Base-by-base conservation (phyloP, 2,329 filamentous ascomycete species). In the Aspergillus quadrilineatus region DNA sequence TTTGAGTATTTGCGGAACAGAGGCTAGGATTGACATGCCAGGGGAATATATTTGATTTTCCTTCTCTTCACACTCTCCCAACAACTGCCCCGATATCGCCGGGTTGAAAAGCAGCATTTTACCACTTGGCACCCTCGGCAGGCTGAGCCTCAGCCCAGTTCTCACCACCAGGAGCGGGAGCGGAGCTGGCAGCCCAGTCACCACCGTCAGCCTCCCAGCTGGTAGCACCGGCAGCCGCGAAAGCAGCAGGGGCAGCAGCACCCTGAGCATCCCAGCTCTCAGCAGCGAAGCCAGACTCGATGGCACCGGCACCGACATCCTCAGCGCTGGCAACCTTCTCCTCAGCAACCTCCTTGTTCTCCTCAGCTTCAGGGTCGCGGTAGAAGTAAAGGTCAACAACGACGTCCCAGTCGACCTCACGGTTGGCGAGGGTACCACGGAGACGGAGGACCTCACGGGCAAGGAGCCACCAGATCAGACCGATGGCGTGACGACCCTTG, bases 351-450 rank as follows among this genome's bases (percentile, higher is more conserved):
- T 97, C 95, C 84, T 99, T 96, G 87, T 96, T 93, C 79, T 96
- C 94, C 87, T 99, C 94, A 69, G 92, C 92, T 83, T 99, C 94
- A 72, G 95, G 94, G 82, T 99, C 95, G 79, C 95, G 94, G 90
- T 99, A 97, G 89, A 99, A 99, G 91, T 99, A 99, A 74, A 99
- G 83, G 88, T 99, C 94, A 74, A 95, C 91, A 88, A 99, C 97
- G 81, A 96, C 89, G 77, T 99, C 94, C 94, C 94, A 99, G 79
- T 96, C 90, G 63, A 89, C 88, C 82, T 99, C 94, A 78, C 94
- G 92, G 85, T 85, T 91, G 77, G 90, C 89, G 76, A 99, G 91
- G 75, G 92, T 97, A 72, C 95, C 94, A 73, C 94, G 92, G 75
- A 99, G 92, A 77, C 95, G 92, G 80, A 99, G 92, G 78, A 99